These are phyloP conservation scores for Penicillium sp. DNA, from an alignment of 2,329 filamentous ascomycete species.

Conservation along the genomic window DNA sequence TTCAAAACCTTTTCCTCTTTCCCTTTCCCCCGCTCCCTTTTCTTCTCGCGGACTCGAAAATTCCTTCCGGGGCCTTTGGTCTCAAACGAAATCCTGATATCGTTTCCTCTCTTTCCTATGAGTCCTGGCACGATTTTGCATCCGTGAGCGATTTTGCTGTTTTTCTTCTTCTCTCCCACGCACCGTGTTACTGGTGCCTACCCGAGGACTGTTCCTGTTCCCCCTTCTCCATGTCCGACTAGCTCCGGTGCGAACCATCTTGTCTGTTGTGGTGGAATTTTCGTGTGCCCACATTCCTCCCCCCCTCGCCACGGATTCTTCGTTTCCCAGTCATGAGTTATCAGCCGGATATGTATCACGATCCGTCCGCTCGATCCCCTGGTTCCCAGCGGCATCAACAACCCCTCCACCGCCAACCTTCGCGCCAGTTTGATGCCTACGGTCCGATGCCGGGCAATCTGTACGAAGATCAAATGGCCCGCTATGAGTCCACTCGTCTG, in stretches of 20 bases:
- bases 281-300: conserved; percentile 29
- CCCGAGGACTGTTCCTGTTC: conserved; percentile 8
- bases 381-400: conserved; percentile 63
- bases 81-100: too few species aligned
- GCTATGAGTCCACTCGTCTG: conserved; percentile 50
- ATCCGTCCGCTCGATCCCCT: conserved; percentile 64
- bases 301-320: conserved; percentile 22
- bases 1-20: conserved; percentile 13
- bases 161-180: conserved; percentile 11
- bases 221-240: conserved; percentile 32
- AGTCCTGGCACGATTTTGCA: conserved; percentile 18
- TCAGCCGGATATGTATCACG: conserved; percentile 57
- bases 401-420: conserved; percentile 63
- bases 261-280: conserved; percentile 27
- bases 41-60: conserved; percentile 2
- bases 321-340: conserved; percentile 31
- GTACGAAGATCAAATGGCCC: conserved; percentile 63
- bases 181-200: conserved; percentile 1
- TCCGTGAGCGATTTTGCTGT: conserved; percentile 15
- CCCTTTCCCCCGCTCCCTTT: conserved; percentile 5
- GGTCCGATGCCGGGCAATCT: conserved; percentile 60
- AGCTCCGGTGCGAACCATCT: conserved; percentile 21
- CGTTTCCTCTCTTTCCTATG: conserved; percentile 11
- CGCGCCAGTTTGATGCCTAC: conserved; percentile 71
- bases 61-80: too few species aligned